Conservation (phyloP, 257 asterid species). For the Henckelia pumila region DNA sequence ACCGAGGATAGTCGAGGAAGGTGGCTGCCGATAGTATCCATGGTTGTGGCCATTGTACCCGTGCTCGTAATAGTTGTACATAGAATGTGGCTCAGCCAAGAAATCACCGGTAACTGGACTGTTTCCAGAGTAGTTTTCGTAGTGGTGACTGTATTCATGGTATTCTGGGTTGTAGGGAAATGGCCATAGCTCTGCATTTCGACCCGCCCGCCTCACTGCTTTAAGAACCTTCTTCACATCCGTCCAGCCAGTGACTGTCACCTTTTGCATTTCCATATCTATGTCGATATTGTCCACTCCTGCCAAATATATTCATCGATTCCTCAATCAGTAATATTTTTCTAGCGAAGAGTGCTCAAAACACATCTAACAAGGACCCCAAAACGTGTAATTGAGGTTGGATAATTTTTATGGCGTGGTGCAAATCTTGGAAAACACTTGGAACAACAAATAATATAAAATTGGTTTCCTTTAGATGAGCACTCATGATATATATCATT, state of each 20-base stretch:
- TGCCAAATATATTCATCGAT: conserved; percentile 19
- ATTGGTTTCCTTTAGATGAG: neutral
- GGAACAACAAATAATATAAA: neutral
- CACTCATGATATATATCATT: no score
- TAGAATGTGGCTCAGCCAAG: conserved; percentile 31
- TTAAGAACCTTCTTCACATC: conserved; percentile 57
- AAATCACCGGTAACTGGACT: conserved; percentile 13
- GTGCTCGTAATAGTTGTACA: conserved; percentile 54
- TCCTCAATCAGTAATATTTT: neutral
- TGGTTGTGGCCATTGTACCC: conserved; percentile 58
- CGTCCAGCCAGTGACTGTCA: conserved; percentile 63
- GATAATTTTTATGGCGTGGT: no score
- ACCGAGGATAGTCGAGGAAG: conserved; percentile 33
- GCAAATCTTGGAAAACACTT: neutral
- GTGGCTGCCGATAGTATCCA: conserved; percentile 57
- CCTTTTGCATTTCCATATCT: conserved; percentile 70
- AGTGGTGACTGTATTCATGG: conserved; percentile 42
- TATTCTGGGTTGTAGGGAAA: conserved; percentile 66
- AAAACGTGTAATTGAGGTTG: no score
- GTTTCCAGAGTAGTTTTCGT: conserved; percentile 32
- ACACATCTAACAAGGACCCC: no score
- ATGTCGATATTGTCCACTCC: conserved; percentile 62
- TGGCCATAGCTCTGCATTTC: conserved; percentile 73
- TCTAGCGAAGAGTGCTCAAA: neutral
- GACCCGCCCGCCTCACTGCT: conserved; percentile 54